These are phyloP conservation scores for Yamadazyma diospyri DNA, from an alignment of 1,139 yeast genomes.

Conservation along the genomic window DNA sequence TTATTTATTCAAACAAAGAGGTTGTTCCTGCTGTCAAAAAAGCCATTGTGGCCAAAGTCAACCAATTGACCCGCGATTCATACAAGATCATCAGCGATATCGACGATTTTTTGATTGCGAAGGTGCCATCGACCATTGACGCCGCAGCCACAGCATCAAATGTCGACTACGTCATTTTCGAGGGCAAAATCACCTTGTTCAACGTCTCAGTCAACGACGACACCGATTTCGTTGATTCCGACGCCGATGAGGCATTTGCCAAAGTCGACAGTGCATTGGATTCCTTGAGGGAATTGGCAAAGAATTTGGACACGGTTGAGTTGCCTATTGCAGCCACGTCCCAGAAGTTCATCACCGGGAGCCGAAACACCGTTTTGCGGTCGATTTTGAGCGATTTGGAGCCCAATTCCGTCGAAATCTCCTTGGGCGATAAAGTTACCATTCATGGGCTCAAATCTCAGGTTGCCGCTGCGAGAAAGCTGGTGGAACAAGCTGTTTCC, in stretches of 20 bases:
- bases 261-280: constrained; percentile 50
- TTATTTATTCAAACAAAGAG: constrained; percentile 31
- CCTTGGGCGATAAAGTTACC: constrained; percentile 49
- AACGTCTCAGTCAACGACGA: constrained; percentile 19
- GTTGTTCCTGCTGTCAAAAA: constrained; percentile 51
- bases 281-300: constrained; percentile 56
- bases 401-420: constrained; percentile 37
- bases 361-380: constrained; percentile 54
- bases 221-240: constrained; percentile 30
- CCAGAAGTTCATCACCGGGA: constrained; percentile 59
- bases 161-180: constrained; percentile 56
- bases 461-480: constrained; percentile 51
- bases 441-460: constrained; percentile 62
- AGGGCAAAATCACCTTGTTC: constrained; percentile 41
- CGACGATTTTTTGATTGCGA: constrained; percentile 61
- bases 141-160: constrained; percentile 46
- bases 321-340: constrained; percentile 52
- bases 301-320: constrained; percentile 48
- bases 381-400: constrained; percentile 42
- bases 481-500: constrained; percentile 51
- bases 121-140: constrained; percentile 44
- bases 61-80: constrained; percentile 65
- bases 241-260: constrained; percentile 30
- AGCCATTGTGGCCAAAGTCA: constrained; percentile 68
- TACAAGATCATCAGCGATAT: constrained; percentile 61